Evolutionary conservation across 495 filamentous ascomycete species (phyloP).

Genomic region (Massariosphaeria phaeospora): DNA sequence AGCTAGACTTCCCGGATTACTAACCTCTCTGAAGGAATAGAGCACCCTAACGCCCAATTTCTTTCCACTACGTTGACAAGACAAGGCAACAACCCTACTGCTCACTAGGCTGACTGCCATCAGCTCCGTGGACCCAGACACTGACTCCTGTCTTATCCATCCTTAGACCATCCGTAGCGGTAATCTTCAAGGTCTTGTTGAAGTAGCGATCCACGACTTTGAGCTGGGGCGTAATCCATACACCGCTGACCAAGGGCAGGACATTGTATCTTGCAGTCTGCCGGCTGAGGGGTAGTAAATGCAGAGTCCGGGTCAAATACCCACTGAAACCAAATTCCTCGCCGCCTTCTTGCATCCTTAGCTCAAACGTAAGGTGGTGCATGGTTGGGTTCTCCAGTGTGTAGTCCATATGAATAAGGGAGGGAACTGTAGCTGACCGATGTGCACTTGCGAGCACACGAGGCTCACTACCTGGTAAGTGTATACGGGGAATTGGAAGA

Average conservation of each 20-base stretch:
- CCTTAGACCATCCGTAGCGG: conserved; percentile 24
- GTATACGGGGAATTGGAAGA: conserved; percentile 71
- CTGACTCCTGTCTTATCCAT: conserved; percentile 26
- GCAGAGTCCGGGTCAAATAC: conserved; percentile 68
- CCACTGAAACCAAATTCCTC: conserved; percentile 93
- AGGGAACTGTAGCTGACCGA: conserved; percentile 35
- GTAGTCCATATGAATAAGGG: conserved; percentile 55
- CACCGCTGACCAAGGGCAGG: conserved; percentile 41
- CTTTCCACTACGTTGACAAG: too few species aligned
- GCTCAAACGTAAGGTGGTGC: conserved; percentile 86
- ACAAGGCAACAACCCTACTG: too few species aligned
- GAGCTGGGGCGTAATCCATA: conserved; percentile 33
- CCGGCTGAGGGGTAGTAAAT: conserved; percentile 73
- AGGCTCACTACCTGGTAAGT: conserved; percentile 76
- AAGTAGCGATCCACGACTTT: conserved; percentile 36
- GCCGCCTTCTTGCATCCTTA: conserved; percentile 86
- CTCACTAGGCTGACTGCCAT: not conserved
- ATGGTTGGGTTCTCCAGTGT: conserved; percentile 90
- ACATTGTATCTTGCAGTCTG: conserved; percentile 65
- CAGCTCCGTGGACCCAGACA: conserved; percentile 23
- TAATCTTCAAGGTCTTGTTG: conserved; percentile 33
- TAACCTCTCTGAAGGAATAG: too few species aligned
- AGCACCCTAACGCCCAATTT: too few species aligned
- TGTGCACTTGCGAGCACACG: conserved; percentile 63
- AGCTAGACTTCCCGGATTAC: too few species aligned